phyloP scores from a whole-genome alignment of 1,284 basidiomycete genomes.

The Cerrena zonata region DNA sequence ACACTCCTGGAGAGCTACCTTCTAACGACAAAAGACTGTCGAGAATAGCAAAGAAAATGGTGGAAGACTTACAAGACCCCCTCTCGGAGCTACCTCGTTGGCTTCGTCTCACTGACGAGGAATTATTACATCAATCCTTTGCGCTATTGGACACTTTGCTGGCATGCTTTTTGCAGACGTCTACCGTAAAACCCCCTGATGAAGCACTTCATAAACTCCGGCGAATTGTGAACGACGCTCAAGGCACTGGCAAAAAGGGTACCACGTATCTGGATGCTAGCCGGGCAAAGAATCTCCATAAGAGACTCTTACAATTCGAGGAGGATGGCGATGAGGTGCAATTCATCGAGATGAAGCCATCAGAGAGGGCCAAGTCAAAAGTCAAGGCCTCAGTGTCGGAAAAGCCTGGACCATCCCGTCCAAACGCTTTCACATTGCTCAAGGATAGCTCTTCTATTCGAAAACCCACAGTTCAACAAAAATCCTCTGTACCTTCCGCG shows the following conservation, averaged over 20 bases:
- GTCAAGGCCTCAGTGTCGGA: neutral
- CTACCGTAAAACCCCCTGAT: constrained; percentile 43
- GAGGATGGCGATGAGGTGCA: constrained; percentile 56
- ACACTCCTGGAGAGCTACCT: constrained; percentile 21
- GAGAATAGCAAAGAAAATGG: constrained; percentile 63
- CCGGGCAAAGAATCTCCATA: constrained; percentile 53
- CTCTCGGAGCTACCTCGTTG: constrained; percentile 75
- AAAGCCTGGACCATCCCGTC: neutral
- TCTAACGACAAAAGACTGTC: constrained; percentile 36
- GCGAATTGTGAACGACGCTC: constrained; percentile 54
- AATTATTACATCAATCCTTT: constrained; percentile 82
- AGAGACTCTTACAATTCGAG: constrained; percentile 51
- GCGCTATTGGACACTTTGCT: constrained; percentile 75
- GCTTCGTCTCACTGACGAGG: constrained; percentile 86
- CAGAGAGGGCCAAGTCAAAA: neutral
- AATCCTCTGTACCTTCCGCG: neutral
- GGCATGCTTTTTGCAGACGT: constrained; percentile 57
- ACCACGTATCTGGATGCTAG: constrained; percentile 54
- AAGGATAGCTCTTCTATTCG: neutral
- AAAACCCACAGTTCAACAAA: constrained; percentile 6
- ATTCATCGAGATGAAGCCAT: constrained; percentile 19
- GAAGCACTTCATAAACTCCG: constrained; percentile 50
- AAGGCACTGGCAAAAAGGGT: constrained; percentile 38
- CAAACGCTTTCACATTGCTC: neutral
- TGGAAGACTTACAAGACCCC: constrained; percentile 72